These are phyloP conservation scores for Phytophthora cactorum DNA, from an alignment of 352 stramenopile genomes.

Conservation along the genomic window DNA sequence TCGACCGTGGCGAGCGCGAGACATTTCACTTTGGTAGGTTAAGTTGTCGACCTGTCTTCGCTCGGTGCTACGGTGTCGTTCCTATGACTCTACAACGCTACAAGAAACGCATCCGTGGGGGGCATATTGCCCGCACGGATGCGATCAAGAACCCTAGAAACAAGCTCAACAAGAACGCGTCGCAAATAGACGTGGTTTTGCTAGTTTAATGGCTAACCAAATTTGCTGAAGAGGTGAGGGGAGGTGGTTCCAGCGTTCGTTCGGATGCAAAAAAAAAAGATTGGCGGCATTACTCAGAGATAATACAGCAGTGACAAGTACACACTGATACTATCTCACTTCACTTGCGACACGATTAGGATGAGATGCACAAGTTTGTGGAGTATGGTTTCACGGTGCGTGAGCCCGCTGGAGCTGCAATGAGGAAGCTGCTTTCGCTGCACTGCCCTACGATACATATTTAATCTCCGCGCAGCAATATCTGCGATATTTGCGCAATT, in stretches of 20 bases:
- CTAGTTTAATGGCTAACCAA: constrained; percentile 15
- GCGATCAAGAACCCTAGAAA: no score
- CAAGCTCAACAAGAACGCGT: no score
- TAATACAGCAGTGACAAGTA: constrained; percentile 16
- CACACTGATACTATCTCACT: constrained; percentile 14
- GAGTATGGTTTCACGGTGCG: not conserved
- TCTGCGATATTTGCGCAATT: constrained; percentile 21
- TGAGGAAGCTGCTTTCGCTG: constrained; percentile 16
- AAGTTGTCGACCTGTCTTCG: no score
- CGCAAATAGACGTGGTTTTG: no score
- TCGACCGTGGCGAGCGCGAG: no score
- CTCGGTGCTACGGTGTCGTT: no score
- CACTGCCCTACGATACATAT: constrained; percentile 15
- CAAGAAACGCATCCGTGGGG: no score
- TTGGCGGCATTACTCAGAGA: not conserved
- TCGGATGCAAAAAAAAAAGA: constrained; percentile 6
- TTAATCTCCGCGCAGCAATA: constrained; percentile 19
- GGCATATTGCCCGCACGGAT: no score
- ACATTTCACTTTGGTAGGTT: no score
- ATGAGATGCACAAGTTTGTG: constrained; percentile 27
- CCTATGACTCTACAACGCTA: no score
- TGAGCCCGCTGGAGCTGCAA: constrained; percentile 2
- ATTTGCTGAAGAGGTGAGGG: not conserved
- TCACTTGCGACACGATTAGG: constrained; percentile 9
- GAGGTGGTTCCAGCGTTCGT: constrained; percentile 9